phyloP scores from a whole-genome alignment of 208 protist species.

The Crithidia acanthocephali region DNA sequence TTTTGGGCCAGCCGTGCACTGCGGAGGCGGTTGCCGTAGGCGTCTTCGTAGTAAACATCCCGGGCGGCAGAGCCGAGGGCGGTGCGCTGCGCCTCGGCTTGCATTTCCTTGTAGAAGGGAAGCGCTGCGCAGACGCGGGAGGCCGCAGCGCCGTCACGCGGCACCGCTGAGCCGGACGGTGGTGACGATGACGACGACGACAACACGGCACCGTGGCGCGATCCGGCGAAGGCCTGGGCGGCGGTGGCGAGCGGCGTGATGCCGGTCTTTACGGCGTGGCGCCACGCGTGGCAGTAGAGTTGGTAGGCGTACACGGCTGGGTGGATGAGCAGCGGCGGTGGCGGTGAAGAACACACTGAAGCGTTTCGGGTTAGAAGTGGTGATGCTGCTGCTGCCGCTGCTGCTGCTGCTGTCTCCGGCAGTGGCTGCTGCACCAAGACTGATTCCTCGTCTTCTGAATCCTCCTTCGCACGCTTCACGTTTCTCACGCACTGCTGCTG shows the following conservation, averaged over 20 bases:
- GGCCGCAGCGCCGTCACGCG: constrained; percentile 5
- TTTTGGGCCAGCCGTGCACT: constrained; percentile 76
- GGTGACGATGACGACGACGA: too few species aligned
- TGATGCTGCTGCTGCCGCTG: not conserved
- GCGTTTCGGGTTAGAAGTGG: not conserved
- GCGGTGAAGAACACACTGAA: not conserved
- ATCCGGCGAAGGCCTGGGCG: constrained; percentile 21
- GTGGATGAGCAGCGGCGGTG: not conserved
- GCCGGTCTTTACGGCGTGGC: constrained; percentile 27
- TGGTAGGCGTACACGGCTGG: constrained; percentile 29
- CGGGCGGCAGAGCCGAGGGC: constrained; percentile 39
- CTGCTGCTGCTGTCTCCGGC: not conserved
- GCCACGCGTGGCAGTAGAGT: constrained; percentile 39
- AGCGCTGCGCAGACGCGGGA: constrained; percentile 34
- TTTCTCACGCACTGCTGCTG: not conserved
- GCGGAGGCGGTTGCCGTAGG: constrained; percentile 75
- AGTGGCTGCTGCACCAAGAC: not conserved
- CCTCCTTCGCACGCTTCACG: not conserved
- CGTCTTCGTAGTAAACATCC: constrained; percentile 54
- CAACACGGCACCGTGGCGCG: not conserved
- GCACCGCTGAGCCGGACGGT: too few species aligned
- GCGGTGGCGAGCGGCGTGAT: constrained; percentile 22
- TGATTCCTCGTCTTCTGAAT: not conserved
- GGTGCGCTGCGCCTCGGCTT: constrained; percentile 36
- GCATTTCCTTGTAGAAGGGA: constrained; percentile 54